These are phyloP conservation scores for Scedosporium apiospermum DNA, from an alignment of 2,329 filamentous ascomycete species.

Conservation along the genomic window DNA sequence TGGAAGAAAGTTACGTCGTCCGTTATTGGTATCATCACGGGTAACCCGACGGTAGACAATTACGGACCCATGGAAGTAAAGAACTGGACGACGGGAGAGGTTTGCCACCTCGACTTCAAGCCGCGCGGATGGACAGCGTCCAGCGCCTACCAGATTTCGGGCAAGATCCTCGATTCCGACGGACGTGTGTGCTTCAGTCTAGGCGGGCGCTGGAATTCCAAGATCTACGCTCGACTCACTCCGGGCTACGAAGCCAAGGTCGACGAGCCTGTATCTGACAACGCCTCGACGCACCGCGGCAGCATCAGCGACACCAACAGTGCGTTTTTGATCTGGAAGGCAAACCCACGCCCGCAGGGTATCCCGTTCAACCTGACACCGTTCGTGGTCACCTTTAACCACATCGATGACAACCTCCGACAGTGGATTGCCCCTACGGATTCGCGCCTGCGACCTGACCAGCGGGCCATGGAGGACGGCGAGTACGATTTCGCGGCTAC, in stretches of 20 bases:
- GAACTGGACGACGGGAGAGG: conserved; percentile 92
- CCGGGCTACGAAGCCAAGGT: conserved; percentile 77
- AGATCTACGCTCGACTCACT: conserved; percentile 86
- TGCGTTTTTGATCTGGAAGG: conserved; percentile 90
- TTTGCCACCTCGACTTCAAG: conserved; percentile 88
- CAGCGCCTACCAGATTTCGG: conserved; percentile 79
- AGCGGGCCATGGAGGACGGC: conserved; percentile 98
- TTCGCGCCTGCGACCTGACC: conserved; percentile 84
- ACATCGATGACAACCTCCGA: conserved; percentile 71
- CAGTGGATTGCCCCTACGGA: conserved; percentile 83
- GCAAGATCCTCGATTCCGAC: conserved; percentile 70
- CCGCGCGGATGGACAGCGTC: conserved; percentile 90
- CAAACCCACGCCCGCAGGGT: conserved; percentile 66
- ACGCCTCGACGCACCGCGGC: conserved; percentile 30
- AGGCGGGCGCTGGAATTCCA: conserved; percentile 94
- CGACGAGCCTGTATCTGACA: conserved; percentile 43
- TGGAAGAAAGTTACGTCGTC: conserved; percentile 99
- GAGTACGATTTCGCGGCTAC: conserved; percentile 86
- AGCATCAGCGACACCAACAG: conserved; percentile 52
- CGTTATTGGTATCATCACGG: conserved; percentile 97
- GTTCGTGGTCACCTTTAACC: conserved; percentile 90
- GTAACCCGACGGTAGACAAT: conserved; percentile 93
- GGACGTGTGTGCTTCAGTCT: conserved; percentile 83
- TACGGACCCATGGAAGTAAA: conserved; percentile 96
- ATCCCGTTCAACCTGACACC: conserved; percentile 97